Base-by-base conservation (phyloP, 129 eudicot species). In the Flaveria trinervia region DNA sequence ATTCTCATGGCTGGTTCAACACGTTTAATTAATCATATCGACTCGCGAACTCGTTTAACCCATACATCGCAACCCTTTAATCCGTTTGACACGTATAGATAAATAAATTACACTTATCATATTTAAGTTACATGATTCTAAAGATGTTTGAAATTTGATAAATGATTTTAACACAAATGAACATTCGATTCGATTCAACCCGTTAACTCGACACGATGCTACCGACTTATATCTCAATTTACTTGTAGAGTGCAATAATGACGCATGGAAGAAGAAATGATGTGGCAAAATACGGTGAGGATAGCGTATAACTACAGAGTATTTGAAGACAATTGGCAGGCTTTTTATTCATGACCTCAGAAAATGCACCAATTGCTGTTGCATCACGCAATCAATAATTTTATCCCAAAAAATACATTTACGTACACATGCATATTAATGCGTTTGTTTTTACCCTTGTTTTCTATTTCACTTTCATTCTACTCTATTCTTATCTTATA, bases 311-410 rank as follows among this genome's bases (percentile, higher is more conserved):
- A n/a, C 2, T 44, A 49, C 22, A 67, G 83, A 71, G 61, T 68
- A 64, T 46, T 57, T 52, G 73, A 36, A 64, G 43, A 56, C 45
- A 73, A 55, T 16, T 66, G 75, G 79, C 84, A 80, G 84, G 84
- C 79, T 74, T 66, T 73, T 66, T 57, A 55, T 80, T 80, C 79
- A 80, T 74, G 70, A 74, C 75, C 84, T 80, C 80, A 80, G 84
- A 33, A 74, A 80, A 73, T 55, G 80, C 71, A 80, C 84, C 84
- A 67, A 80, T 74, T 80, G 84, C 84, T 74, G 84, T 80, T 80
- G 30, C 80, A 74, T 80, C 80, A 80, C 80, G 84, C 79, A 80
- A 73, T 80, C 80, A 56, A 36, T 78, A 17, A 16, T 51, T 36
- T 64, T 39, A 67, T 54, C 64, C 22, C 30, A 15, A 7, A 56